Conservation (phyloP, 140 eudicot species). For the Flaveria floridana region DNA sequence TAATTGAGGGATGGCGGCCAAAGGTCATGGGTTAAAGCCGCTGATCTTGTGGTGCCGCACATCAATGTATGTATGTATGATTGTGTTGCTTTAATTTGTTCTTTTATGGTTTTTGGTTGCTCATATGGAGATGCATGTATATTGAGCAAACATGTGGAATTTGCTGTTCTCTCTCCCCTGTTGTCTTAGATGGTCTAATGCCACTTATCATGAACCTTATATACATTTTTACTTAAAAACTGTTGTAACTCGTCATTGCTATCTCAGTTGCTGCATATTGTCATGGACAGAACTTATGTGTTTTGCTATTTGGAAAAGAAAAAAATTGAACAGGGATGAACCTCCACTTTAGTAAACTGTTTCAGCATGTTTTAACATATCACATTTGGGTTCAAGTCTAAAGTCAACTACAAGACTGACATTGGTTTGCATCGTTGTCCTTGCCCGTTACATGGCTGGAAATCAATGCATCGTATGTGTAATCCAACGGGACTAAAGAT, state of each 20-base stretch:
- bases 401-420: background rate
- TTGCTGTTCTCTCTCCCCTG: background rate
- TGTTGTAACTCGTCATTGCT: too few species aligned
- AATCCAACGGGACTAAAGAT: conserved; percentile 33
- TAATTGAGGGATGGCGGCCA: conserved; percentile 90
- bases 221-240: too few species aligned
- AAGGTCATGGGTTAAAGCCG: conserved; percentile 64
- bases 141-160: conserved; percentile 12
- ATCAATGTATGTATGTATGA: conserved; percentile 16
- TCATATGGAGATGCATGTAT: background rate
- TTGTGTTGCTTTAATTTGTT: conserved; percentile 22
- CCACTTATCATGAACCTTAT: background rate
- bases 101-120: background rate
- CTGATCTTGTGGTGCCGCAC: background rate
- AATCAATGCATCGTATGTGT: conserved; percentile 37
- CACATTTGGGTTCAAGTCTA: conserved; percentile 1
- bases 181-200: background rate
- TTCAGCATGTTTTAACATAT: background rate
- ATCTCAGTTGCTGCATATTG: background rate
- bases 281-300: background rate
- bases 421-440: conserved; percentile 18
- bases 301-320: background rate
- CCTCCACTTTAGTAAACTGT: background rate
- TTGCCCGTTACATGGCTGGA: conserved; percentile 28
- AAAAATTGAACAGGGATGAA: background rate